Base-by-base conservation (phyloP, 768 basidiomycete genomes). In the Amanita inopinata region DNA sequence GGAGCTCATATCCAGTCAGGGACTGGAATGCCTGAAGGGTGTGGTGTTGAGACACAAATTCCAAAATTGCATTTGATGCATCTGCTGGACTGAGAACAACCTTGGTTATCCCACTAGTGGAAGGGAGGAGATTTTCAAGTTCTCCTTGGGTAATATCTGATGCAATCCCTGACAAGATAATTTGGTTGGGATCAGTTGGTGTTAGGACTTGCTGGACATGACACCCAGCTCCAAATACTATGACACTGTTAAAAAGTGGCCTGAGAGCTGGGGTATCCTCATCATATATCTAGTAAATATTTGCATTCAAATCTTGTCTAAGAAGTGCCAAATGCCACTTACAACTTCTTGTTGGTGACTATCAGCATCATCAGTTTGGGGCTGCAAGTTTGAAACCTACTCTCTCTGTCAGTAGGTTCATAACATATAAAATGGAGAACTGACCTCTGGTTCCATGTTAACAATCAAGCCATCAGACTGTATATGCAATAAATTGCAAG, bases 121-220 rank as follows among this genome's bases (percentile, higher is more conserved):
- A 62, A 6, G 43, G 46, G n/a, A 56, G 53, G 4, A 72, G 54
- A 3, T 34, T 43, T n/a, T 48, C 45, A 15, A 71, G 47, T 15
- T 65, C 63, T 8, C 48, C 36, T 28, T 52, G 42, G 22, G 58
- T 38, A 19, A 59, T 45, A 40, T 59, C 49, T 5, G 49, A 18
- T 10, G 71, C 67, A 14, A 77, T 51, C 40, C 70, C 67, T 10
- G 61, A 61, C 6, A 78, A 47, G 20, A 65, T 44, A 31, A 73
- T 49, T 22, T 52, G 56, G 10, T 40, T 49, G 2, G 68, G 65
- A 42, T 74, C 70, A 5, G 65, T 63, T 0, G 60, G 52, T 2
- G 70, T 68, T 39, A 52, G 48, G 24, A 73, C 50, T 7, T 53
- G 27, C 11, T 49, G 35, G 5, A 69, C 59, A 1, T 46, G 45